Evolutionary conservation across 1,284 basidiomycete genomes (phyloP).

Genomic region (Cryptococcus wingfieldii): DNA sequence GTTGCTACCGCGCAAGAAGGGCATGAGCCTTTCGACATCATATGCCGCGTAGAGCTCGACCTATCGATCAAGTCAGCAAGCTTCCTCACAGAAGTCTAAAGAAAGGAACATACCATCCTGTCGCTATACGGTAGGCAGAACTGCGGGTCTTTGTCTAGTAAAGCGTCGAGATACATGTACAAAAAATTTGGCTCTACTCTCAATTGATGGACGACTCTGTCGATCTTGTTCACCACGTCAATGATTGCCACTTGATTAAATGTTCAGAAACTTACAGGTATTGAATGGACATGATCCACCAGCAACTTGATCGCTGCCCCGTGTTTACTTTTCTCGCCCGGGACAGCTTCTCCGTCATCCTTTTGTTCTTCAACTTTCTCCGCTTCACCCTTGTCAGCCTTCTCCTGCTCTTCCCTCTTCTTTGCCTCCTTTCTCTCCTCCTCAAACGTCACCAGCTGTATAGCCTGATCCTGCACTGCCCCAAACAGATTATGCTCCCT

Average conservation of each 20-base stretch:
- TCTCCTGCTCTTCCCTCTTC: background rate
- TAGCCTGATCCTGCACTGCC: constrained; percentile 87
- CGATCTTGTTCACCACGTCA: constrained; percentile 56
- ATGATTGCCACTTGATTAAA: background rate
- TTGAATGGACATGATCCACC: constrained; percentile 92
- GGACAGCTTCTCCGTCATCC: background rate
- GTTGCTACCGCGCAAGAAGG: constrained; percentile 85
- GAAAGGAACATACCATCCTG: constrained; percentile 59
- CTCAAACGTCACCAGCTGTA: constrained; percentile 90
- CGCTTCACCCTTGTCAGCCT: constrained; percentile 51
- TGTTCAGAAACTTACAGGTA: constrained; percentile 62
- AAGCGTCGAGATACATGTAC: constrained; percentile 87
- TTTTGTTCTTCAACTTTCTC: constrained; percentile 20
- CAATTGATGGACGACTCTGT: constrained; percentile 82
- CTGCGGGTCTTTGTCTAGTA: constrained; percentile 82
- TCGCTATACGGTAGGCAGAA: constrained; percentile 78
- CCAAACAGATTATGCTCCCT: constrained; percentile 91
- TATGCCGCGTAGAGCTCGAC: constrained; percentile 90
- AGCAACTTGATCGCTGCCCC: constrained; percentile 75
- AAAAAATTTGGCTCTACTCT: constrained; percentile 72
- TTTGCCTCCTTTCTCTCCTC: constrained; percentile 58
- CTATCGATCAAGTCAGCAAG: constrained; percentile 43
- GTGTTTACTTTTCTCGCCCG: constrained; percentile 39
- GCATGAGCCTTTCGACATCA: constrained; percentile 71
- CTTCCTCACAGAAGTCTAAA: background rate